Evolutionary conservation across 176 grass and related monocot genomes (phyloP), one percentile per base, ranked within the genome.

Genomic region (Bothriochloa decipiens): DNA sequence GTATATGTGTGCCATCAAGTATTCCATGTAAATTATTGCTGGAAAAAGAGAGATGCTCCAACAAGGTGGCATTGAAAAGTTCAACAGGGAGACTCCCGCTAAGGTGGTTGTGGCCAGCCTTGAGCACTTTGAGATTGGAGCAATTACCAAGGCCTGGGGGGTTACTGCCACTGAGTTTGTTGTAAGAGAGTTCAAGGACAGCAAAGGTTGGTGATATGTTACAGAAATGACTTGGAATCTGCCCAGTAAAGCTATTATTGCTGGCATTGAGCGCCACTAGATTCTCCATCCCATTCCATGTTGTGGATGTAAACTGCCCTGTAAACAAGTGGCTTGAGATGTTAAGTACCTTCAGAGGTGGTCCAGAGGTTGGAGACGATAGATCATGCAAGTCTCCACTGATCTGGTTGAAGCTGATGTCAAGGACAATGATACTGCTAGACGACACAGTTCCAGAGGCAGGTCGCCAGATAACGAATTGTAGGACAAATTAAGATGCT

Each of bases 341-440:
- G n/a, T 92, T 89, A 0, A 92, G 71, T 75, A 92, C 83, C 78
- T 81, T 26, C 0, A 92, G 41, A 18, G 81, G 75, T 1, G 1
- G 39, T 0, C 1, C 4, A 3, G 58, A 13, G 0, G 49, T 26
- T n/a, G 74, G n/a, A 11, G 65, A 27, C 20, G 47, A 0, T 8
- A 75, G 1, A 17, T 70, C 18, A 0, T 49, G 45, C 28, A 91
- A 43, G 0, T 14, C 22, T 26, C 75, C 87, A 2, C 16, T 32
- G 23, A 91, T 70, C 9, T n/a, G 65, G 72, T 91, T 91, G n/a
- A 88, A 91, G 72, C 90, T 89, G 42, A 92, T 16, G 1, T 92
- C 87, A 2, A 92, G 50, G 0, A 80, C 15, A 0, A 27, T 11
- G 14, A 89, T 46, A 36, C 27, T 86, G 9, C 52, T 52, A 17